Base-by-base conservation (phyloP, 164 flowering plant genomes). In the Dillenia suffruticosa region DNA sequence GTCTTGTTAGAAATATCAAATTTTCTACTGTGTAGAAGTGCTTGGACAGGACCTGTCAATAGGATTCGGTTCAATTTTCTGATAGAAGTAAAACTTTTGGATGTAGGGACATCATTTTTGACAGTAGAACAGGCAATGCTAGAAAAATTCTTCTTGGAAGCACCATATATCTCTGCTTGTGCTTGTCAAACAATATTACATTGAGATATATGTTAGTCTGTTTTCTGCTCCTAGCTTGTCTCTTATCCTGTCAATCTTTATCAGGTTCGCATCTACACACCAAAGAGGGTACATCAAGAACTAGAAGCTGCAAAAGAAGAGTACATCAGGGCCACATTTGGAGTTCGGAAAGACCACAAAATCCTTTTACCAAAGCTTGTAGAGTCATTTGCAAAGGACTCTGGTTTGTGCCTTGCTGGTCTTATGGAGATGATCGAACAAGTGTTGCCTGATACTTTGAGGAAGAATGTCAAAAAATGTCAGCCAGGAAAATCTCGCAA, bases 301-400 rank as follows among this genome's bases (percentile, higher is more conserved):
- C 80, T 94, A 16, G 96, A 91, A 76, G 64, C 73, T 52, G 97
- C 99, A 51, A 91, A 86, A 71, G 95, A 86, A 53, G 99, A 94
- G 71, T 94, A 82, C 70, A 68, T 94, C 14, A 77, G 86, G 16
- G 92, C 93, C 16, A 84, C 86, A 12, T 81, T 88, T 65, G 87
- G 90, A 8, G 68, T 85, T 10, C 75, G 79, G 56, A 88, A 82
- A 67, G 88, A 84, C 58, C 82, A 82, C 24, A 89, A 81, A 72
- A 73, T 89, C 46, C 69, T 84, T 24, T 56, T 94, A 52, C 96
- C 99, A 8, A 94, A 89, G 78, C 69, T 86, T 3, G 74, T 94
- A 1, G 96, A 91, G 66, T 81, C 83, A 9, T 94, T 70, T 72
- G 86, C 86, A 5, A 94, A 85, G 71, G 96, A 88, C 64, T 78